phyloP scores from a whole-genome alignment of 805 yeast genomes.

The Priceomyces medius region DNA sequence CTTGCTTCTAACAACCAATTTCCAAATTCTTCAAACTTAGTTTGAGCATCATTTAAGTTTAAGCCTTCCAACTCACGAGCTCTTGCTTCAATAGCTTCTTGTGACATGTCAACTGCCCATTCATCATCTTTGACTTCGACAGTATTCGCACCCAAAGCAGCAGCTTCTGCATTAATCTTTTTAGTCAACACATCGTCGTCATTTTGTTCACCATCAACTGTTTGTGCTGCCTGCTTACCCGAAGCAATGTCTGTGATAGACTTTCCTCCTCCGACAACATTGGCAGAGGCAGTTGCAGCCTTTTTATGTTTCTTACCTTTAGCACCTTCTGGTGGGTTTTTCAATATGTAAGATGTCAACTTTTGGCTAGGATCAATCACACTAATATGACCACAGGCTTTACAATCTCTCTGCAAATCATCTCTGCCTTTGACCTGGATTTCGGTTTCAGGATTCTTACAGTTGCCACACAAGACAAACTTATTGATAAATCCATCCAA shows the following conservation, averaged over 20 bases:
- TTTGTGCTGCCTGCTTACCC: conserved; percentile 28
- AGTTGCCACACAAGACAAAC: conserved; percentile 89
- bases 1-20: conserved; percentile 71
- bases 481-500: conserved; percentile 91
- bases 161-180: conserved; percentile 82
- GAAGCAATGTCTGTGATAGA: conserved; percentile 78
- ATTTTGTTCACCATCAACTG: conserved; percentile 25
- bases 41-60: conserved; percentile 44
- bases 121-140: conserved; percentile 82
- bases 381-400: conserved; percentile 94
- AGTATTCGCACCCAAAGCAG: conserved; percentile 46
- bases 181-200: conserved; percentile 73
- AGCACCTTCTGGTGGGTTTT: conserved; percentile 79
- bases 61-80: conserved; percentile 81
- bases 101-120: conserved; percentile 97
- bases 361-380: conserved; percentile 82
- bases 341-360: conserved; percentile 79
- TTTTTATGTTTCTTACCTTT: conserved; percentile 61
- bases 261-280: conserved; percentile 84
- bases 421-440: conserved; percentile 75
- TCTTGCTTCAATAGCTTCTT: conserved; percentile 91
- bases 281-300: conserved; percentile 86
- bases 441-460: conserved; percentile 98
- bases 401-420: conserved; percentile 84
- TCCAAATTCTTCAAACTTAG: conserved; percentile 74